A percentile compares a stretch with the other conserved stretches of the same genome.
phyloP scores from a whole-genome alignment of 148 eudicot genomes.

The Persicaria tinctoria region DNA sequence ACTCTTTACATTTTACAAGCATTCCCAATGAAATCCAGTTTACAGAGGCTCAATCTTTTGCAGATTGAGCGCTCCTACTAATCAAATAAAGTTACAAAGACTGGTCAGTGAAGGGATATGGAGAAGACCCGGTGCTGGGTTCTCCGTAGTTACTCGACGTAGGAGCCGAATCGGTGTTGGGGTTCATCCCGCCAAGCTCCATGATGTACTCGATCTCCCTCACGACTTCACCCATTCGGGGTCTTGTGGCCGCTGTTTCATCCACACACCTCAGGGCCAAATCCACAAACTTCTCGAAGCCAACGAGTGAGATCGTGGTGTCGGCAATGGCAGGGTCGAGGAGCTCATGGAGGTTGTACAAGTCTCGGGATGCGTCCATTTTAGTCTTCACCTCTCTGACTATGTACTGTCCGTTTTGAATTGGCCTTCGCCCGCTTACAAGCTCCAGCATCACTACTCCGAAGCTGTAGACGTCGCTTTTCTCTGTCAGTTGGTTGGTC shows the following conservation, averaged over 20 bases:
- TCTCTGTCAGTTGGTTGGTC: conserved; percentile 69
- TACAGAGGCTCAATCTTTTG: conserved; percentile 26
- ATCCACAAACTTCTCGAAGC: conserved; percentile 52
- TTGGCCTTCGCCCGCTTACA: conserved; percentile 52
- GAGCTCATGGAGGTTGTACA: conserved; percentile 41
- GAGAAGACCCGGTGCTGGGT: conserved; percentile 10
- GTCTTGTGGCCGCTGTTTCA: conserved; percentile 42
- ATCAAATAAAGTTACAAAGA: conserved; percentile 32
- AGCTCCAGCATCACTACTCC: conserved; percentile 69
- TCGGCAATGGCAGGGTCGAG: conserved; percentile 38
- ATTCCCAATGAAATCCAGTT: background rate
- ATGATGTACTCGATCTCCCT: conserved; percentile 62
- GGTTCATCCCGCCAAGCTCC: conserved; percentile 58
- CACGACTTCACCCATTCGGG: conserved; percentile 70
- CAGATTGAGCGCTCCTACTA: conserved; percentile 27
- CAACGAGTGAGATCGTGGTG: conserved; percentile 26
- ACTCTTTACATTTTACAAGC: background rate
- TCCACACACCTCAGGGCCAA: conserved; percentile 57
- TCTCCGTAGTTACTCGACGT: conserved; percentile 44
- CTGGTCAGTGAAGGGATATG: conserved; percentile 43
- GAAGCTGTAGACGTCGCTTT: conserved; percentile 76
- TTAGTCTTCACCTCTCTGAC: conserved; percentile 41
- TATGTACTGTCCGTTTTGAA: conserved; percentile 56
- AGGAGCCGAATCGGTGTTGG: conserved; percentile 47
- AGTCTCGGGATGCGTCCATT: conserved; percentile 39